Evolutionary conservation across 176 grass and related monocot genomes (phyloP), one percentile per base, ranked within the genome.

Genomic region (Avena sativa): DNA sequence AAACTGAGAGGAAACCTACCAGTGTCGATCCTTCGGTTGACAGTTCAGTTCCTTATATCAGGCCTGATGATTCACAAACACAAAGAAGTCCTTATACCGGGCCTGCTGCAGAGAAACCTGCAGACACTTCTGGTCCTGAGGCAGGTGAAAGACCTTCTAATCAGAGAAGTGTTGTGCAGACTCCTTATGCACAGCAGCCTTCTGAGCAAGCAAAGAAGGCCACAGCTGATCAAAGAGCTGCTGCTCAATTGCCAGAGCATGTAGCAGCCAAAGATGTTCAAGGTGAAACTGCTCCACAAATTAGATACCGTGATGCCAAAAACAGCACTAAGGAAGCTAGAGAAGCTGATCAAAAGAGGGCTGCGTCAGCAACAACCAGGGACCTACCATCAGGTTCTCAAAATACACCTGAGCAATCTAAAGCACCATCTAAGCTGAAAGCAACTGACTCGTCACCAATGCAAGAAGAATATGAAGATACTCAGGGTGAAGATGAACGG

Each of bases 331-430:
- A 56, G 57, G 49, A 84, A 80, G 67, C 65, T 34, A 85, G 30
- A 85, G 76, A 81, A 23, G 32, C 58, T 74, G 66, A 85, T 74
- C 56, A 89, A 66, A 83, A 65, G 36, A 80, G 46, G 47, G 26
- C 32, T 65, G 60, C 81, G 80, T 3, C 44, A 47, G 23, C 60
- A 73, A 28, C 65, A 73, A 65, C 81, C n/a, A 44, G 28, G 44
- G 43, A 79, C 71, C 13, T 53, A 46, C 46, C 67, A 50, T 40
- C 81, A 64, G 73, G 40, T 79, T 56, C 11, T 34, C 87, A 53
- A 20, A 26, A 84, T 73, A 76, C 8, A 20, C 19, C 61, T 71
- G 61, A 69, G 36, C 59, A 83, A 88, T 75, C 50, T 77, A 83
- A 74, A 79, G 14, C 53, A 79, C n/a, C 20, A 2, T 15, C 75